phyloP scores from a whole-genome alignment of 306 rosid genomes.

The Acacia acuminata region DNA sequence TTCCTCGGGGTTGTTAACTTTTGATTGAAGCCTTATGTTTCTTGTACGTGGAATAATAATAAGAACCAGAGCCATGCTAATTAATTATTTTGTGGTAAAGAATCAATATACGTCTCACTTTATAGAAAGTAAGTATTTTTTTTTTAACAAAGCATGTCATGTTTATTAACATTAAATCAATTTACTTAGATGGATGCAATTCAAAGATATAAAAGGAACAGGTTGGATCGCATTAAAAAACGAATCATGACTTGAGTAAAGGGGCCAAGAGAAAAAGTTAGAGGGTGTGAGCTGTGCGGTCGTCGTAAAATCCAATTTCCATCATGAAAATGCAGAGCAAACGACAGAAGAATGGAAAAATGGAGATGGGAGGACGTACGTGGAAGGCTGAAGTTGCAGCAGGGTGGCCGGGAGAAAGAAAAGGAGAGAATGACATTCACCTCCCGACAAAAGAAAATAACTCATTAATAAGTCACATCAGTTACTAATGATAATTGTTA shows the following conservation, averaged over 20 bases:
- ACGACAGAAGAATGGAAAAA: not conserved
- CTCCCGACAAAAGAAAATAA: too few relatives aligned
- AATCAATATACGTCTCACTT: too few relatives aligned
- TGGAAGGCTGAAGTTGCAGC: not conserved
- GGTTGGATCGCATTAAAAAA: not conserved
- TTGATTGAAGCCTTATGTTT: not conserved
- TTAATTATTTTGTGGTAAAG: too few relatives aligned
- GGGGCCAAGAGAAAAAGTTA: not conserved
- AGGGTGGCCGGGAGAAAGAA: too few relatives aligned
- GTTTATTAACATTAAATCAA: too few relatives aligned
- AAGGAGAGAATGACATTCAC: too few relatives aligned
- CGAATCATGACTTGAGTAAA: not conserved
- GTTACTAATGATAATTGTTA: too few relatives aligned
- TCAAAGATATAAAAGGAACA: not conserved
- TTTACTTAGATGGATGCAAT: too few relatives aligned
- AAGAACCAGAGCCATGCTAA: not conserved
- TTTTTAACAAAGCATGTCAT: too few relatives aligned
- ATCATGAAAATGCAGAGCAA: not conserved
- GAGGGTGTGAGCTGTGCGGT: not conserved
- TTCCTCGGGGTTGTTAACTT: not conserved
- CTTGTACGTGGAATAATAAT: not conserved
- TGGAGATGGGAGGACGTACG: not conserved
- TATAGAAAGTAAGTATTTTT: too few relatives aligned
- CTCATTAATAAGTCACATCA: too few relatives aligned
- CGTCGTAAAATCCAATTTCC: not conserved